Evolutionary conservation across 2,329 filamentous ascomycete genomes (phyloP).

Genomic region (Epichloe sp.): DNA sequence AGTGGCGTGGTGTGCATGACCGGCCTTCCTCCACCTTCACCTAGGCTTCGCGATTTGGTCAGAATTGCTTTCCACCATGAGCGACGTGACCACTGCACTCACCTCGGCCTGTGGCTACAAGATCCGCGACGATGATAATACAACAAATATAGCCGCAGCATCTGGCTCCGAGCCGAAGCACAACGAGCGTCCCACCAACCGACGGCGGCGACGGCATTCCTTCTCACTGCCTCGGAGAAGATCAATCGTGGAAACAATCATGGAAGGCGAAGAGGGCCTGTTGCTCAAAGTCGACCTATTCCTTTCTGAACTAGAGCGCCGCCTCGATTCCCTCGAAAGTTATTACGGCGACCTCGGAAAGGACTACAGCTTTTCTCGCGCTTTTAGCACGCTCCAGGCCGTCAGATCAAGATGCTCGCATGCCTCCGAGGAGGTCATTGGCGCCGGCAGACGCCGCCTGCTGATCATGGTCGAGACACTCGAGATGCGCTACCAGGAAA

Average conservation of each 20-base stretch:
- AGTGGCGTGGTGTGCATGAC: neutral
- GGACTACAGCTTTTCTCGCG: slow-evolving; percentile 71
- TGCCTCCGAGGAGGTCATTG: slow-evolving; percentile 81
- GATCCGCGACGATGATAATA: slow-evolving; percentile 12
- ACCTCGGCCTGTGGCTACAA: slow-evolving; percentile 24
- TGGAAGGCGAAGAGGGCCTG: slow-evolving; percentile 50
- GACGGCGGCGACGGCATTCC: slow-evolving; percentile 41
- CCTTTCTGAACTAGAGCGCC: slow-evolving; percentile 71
- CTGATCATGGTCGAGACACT: slow-evolving; percentile 87
- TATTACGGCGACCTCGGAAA: slow-evolving; percentile 79
- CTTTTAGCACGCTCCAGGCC: slow-evolving; percentile 73
- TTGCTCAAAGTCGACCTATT: slow-evolving; percentile 63
- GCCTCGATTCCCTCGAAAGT: slow-evolving; percentile 76
- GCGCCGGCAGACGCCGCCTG: slow-evolving; percentile 69
- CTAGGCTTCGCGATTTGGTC: neutral
- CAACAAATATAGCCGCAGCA: slow-evolving; percentile 22
- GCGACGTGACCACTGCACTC: slow-evolving; percentile 24
- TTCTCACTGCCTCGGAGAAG: slow-evolving; percentile 44
- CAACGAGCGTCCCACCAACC: slow-evolving; percentile 14
- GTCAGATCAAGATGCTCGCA: slow-evolving; percentile 81
- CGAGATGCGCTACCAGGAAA: slow-evolving; percentile 77
- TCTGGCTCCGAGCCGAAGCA: slow-evolving; percentile 28
- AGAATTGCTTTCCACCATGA: slow-evolving; percentile 16
- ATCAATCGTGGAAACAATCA: slow-evolving; percentile 45
- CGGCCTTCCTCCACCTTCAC: neutral